Evolutionary conservation across 805 yeast species (phyloP).

Genomic region (Starmera amethionina): DNA sequence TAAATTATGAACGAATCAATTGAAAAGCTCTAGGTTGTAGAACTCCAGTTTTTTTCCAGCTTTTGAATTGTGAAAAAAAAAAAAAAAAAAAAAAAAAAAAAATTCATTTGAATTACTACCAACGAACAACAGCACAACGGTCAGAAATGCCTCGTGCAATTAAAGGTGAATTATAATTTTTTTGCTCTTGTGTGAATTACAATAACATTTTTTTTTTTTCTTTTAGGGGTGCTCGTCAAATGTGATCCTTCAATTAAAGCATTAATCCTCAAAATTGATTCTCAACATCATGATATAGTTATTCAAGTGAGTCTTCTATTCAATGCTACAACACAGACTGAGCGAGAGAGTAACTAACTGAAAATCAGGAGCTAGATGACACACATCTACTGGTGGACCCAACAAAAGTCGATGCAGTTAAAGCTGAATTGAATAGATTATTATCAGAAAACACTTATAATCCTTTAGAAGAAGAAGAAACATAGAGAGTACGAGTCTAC

Average conservation of each 20-base stretch:
- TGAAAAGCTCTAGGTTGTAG: too few relatives aligned
- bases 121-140: too few relatives aligned
- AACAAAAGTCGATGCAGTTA: slow-evolving; percentile 64
- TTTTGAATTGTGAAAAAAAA: too few relatives aligned
- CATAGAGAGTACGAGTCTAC: too few relatives aligned
- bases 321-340: not conserved
- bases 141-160: slow-evolving; percentile 42
- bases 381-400: slow-evolving; percentile 80
- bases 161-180: slow-evolving; percentile 28
- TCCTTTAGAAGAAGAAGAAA: slow-evolving; percentile 67
- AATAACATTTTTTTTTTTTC: too few relatives aligned
- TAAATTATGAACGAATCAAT: too few relatives aligned
- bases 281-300: slow-evolving; percentile 63
- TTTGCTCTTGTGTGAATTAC: slow-evolving; percentile 25
- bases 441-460: slow-evolving; percentile 79
- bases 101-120: too few relatives aligned
- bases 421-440: slow-evolving; percentile 63
- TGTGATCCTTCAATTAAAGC: slow-evolving; percentile 94
- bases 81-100: too few relatives aligned
- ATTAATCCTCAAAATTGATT: slow-evolving; percentile 72
- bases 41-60: too few relatives aligned
- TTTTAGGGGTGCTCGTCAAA: slow-evolving; percentile 34
- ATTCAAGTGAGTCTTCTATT: slow-evolving; percentile 26
- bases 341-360: not conserved
- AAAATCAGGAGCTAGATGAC: slow-evolving; percentile 77